Evolutionary conservation across 306 rosid genomes (phyloP), one percentile per base, ranked within the genome.

Genomic region (Ormosia emarginata): DNA sequence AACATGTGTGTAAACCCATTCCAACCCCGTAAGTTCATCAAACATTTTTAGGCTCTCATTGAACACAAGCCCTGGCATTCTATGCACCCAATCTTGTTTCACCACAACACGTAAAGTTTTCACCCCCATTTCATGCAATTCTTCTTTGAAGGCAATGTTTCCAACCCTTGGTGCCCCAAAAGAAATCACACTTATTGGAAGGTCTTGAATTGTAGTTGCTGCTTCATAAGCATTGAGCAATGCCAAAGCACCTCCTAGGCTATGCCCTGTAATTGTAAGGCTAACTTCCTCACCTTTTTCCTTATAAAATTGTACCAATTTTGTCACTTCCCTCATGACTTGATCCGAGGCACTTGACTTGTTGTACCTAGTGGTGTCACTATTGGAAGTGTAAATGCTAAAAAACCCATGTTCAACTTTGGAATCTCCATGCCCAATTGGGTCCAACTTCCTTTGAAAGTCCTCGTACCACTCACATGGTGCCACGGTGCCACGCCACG

Each of bases 141-240:
- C 88, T 5, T 91, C 91, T 43, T 77, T 82, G 76, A 91, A 93
- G 6, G 90, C 90, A 24, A 70, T 43, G 79, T 93, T 93, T 15
- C 95, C 97, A 3, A 93, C 95, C 74, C 95, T 80, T 0, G 95
- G 97, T 2, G 91, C 92, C 6, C 93, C 97, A 40, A 93, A 93
- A 40, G 97, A 89, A 36, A 93, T 55, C 10, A 90, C 97, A 65
- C 82, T 82, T 2, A 92, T 12, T 18, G 88, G 88, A 9, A 88
- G 68, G 3, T 66, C 66, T 0, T 88, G 87, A 52, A 87, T 18
- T 3, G 79, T 63, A 0, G 41, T 4, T 4, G 88, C 91, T 5
- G 83, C 91, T 67, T 89, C 95, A 43, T 89, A 86, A 0, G 94
- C 97, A 53, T 86, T 90, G 2, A 91, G 84, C 53, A 87, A 36